These are phyloP conservation scores for Mycena polygramma DNA, from an alignment of 768 basidiomycete species.

Conservation along the genomic window DNA sequence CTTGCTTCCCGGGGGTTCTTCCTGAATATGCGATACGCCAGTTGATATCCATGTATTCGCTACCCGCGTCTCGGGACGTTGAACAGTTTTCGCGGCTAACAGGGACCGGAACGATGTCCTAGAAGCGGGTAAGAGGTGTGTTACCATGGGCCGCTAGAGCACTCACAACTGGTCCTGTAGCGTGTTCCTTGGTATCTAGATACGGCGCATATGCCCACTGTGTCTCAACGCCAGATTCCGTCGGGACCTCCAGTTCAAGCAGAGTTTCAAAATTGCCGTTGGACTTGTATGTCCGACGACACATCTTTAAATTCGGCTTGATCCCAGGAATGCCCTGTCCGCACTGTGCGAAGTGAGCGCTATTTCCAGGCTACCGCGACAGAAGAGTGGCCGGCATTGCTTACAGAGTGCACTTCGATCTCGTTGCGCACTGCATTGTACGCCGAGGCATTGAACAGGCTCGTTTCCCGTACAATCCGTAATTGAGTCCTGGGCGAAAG, in stretches of 20 bases:
- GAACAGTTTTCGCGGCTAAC: constrained; percentile 48
- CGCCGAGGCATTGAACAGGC: constrained; percentile 43
- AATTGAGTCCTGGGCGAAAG: constrained; percentile 47
- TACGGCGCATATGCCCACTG: constrained; percentile 52
- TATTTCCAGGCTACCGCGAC: neutral
- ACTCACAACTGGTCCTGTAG: constrained; percentile 49
- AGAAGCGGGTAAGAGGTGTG: neutral
- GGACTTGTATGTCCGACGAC: constrained; percentile 40
- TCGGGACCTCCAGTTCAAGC: constrained; percentile 42
- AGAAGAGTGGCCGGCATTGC: constrained; percentile 24
- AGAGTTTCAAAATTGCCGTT: constrained; percentile 49
- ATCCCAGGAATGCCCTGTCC: constrained; percentile 34
- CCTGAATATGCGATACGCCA: constrained; percentile 52
- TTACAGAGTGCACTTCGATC: constrained; percentile 41
- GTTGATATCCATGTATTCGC: constrained; percentile 46
- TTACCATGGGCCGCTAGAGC: neutral
- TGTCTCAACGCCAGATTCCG: constrained; percentile 30
- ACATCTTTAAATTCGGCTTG: constrained; percentile 37
- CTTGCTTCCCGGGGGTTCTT: constrained; percentile 41
- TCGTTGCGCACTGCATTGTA: constrained; percentile 45
- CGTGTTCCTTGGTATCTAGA: constrained; percentile 39
- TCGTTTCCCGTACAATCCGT: constrained; percentile 49
- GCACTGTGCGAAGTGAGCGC: constrained; percentile 38
- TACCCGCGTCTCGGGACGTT: constrained; percentile 24
- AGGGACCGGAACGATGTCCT: constrained; percentile 51